Base-by-base conservation (phyloP, 1,139 yeast genomes). In the Torulaspora globosa region DNA sequence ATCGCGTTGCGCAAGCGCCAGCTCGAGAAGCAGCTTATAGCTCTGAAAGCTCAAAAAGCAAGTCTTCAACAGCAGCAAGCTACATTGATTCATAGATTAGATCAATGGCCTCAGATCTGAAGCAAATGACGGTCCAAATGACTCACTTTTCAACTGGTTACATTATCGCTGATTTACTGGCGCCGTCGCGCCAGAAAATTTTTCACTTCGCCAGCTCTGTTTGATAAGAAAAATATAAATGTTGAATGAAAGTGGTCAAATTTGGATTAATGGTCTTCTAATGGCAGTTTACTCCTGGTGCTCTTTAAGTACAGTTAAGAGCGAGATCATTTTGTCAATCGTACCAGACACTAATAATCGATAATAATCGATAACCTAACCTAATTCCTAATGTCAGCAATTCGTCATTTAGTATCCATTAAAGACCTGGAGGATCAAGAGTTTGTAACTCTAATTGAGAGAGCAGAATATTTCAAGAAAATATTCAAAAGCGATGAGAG, bases 361-460 rank as follows among this genome's bases (percentile, higher is more conserved):
- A 26, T 7, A 30, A 16, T 15, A 30, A 15, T 29, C 12, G 26
- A 38, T 15, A 26, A 36, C 21, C 21, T 16, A 21, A 31, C 16
- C 18, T 28, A 36, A 35, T 31, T 21, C 24, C 19, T 30, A 39
- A 41, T 43, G 39, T 36, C 39, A 21, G 38, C 30, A 28, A 39
- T 44, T 39, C 85, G 90, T 66, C 96, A 89, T 63, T 73, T 90
- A 60, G 76, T 86, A 11, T 84, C 86, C 37, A 89, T 87, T 57
- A 78, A 85, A 32, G 95, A 88, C 60, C 72, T 90, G 50, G 65
- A 84, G 12, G 77, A 82, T 48, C 70, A 73, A 27, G 97, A 90
- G 66, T 80, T 90, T 53, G 64, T 74, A 28, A 69, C 79, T 4
- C 72, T 90, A 46, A 88, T 90, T 3, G 67, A 74, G 47, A 80